Percentiles rank a stretch among this genome's conserved stretches.
phyloP scores from a whole-genome alignment of 2,329 filamentous ascomycete species.

The Fusarium succisae region DNA sequence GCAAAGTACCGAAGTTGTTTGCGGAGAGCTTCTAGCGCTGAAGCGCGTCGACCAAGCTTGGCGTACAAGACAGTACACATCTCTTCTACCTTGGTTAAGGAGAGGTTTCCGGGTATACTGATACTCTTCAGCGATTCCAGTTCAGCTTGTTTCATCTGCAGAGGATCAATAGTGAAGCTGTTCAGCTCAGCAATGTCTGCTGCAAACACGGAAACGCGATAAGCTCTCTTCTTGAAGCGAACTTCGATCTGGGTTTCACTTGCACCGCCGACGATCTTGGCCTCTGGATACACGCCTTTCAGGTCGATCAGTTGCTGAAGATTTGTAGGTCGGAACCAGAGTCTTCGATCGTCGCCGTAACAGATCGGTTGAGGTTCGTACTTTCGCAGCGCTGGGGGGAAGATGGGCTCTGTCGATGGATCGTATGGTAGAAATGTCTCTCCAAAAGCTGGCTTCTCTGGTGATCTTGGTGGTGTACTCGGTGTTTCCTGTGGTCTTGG shows the following conservation, averaged over 20 bases:
- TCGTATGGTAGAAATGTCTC: background rate
- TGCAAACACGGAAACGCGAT: background rate
- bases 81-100: background rate
- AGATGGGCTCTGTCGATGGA: background rate
- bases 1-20: background rate
- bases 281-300: background rate
- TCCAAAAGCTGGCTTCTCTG: background rate
- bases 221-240: background rate
- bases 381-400: background rate
- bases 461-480: background rate
- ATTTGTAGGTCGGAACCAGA: background rate
- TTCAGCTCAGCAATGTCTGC: background rate
- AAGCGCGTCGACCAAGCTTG: background rate
- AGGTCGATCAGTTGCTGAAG: background rate
- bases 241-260: constrained; percentile 1
- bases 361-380: background rate
- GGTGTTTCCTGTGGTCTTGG: background rate
- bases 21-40: background rate
- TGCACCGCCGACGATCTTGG: background rate
- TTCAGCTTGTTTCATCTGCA: background rate
- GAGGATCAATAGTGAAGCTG: background rate
- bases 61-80: background rate
- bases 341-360: background rate
- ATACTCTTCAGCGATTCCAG: background rate
- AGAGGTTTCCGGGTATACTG: background rate